These are phyloP conservation scores for Citeromyces matritensis DNA, from an alignment of 805 yeast species.

Conservation along the genomic window DNA sequence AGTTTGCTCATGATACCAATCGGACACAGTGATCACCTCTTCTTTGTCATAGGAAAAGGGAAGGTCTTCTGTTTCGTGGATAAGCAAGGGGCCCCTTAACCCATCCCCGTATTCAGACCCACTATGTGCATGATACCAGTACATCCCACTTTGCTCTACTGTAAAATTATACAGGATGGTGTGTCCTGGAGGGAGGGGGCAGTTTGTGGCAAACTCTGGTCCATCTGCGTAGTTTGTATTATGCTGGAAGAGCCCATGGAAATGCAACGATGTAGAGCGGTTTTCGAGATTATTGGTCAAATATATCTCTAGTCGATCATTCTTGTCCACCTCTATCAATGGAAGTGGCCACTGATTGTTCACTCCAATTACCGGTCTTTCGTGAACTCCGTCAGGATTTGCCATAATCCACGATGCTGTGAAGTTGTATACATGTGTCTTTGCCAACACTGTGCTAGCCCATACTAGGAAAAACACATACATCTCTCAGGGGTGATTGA, in stretches of 20 bases:
- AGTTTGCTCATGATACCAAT: constrained; percentile 47
- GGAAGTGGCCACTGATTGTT: constrained; percentile 74
- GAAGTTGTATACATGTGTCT: constrained; percentile 51
- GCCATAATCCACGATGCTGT: constrained; percentile 51
- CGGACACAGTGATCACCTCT: constrained; percentile 37
- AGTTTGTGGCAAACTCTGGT: constrained; percentile 66
- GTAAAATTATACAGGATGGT: constrained; percentile 59
- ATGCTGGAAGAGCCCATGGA: constrained; percentile 65
- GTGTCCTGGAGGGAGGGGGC: constrained; percentile 61
- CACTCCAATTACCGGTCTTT: constrained; percentile 30
- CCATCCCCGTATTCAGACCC: constrained; percentile 76
- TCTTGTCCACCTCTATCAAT: constrained; percentile 55
- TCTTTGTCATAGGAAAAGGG: constrained; percentile 57
- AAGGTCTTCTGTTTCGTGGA: constrained; percentile 30
- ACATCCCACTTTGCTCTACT: constrained; percentile 62
- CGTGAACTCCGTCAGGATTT: constrained; percentile 35
- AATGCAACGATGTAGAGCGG: constrained; percentile 49
- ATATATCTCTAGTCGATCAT: constrained; percentile 55
- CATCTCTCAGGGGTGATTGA: background rate
- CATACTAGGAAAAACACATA: too few species aligned
- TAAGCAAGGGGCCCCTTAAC: constrained; percentile 49
- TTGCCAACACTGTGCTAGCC: constrained; percentile 12
- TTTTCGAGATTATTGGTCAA: constrained; percentile 46
- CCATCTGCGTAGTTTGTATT: constrained; percentile 60
- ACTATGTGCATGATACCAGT: constrained; percentile 74